phyloP scores from a whole-genome alignment of 1,284 basidiomycete species.

The Pseudozyma pruni region DNA sequence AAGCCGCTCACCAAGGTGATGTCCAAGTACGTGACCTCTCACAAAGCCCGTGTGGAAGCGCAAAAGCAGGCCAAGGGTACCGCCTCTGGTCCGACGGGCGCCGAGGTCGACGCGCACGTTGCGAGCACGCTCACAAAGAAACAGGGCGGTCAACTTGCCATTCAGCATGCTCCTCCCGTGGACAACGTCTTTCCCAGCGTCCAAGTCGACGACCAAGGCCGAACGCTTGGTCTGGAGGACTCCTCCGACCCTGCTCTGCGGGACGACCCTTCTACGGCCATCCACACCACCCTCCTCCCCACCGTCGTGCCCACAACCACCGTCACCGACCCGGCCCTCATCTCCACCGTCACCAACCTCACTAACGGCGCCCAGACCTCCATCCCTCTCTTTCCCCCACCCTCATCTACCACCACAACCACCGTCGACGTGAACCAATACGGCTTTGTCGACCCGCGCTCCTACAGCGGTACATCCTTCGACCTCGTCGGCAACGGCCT shows the following conservation, averaged over 20 bases:
- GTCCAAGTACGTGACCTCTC: slow-evolving; percentile 29
- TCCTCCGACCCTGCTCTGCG: slow-evolving; percentile 31
- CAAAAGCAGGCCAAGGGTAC: slow-evolving; percentile 35
- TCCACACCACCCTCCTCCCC: slow-evolving; percentile 10
- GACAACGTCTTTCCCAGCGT: background rate
- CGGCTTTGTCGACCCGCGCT: slow-evolving; percentile 50
- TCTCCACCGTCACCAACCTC: slow-evolving; percentile 8
- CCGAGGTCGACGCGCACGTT: slow-evolving; percentile 40
- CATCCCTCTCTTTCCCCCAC: slow-evolving; percentile 19
- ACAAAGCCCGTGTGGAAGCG: slow-evolving; percentile 15
- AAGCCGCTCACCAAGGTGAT: slow-evolving; percentile 10
- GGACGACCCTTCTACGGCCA: slow-evolving; percentile 28
- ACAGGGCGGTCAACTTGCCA: slow-evolving; percentile 4
- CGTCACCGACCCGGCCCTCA: slow-evolving; percentile 11
- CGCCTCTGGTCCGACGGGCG: slow-evolving; percentile 26
- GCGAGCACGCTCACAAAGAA: slow-evolving; percentile 29
- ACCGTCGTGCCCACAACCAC: slow-evolving; percentile 14
- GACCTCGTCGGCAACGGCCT: slow-evolving; percentile 44
- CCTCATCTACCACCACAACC: background rate
- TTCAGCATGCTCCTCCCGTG: background rate
- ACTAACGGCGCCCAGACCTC: slow-evolving; percentile 30
- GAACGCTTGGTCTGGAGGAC: slow-evolving; percentile 47
- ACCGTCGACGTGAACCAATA: slow-evolving; percentile 28
- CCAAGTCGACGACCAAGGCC: slow-evolving; percentile 32
- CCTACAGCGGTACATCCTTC: slow-evolving; percentile 50